A percentile compares a stretch with the other conserved stretches of the same genome.
phyloP scores from a whole-genome alignment of 2,329 filamentous ascomycete genomes.

The Neophaeococcomyces aloes region DNA sequence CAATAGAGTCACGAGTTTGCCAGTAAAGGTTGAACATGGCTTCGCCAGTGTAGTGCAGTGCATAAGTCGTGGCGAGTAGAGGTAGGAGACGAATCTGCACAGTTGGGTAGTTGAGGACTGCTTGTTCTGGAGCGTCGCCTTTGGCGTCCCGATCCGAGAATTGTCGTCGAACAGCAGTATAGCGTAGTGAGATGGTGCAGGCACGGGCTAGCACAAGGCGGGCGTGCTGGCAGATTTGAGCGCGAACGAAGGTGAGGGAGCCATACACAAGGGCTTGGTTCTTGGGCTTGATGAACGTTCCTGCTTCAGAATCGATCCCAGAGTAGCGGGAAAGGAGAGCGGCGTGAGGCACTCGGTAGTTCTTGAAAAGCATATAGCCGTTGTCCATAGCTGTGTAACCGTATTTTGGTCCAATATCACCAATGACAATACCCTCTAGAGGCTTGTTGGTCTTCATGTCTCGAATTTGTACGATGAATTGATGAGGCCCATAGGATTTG shows the following conservation, averaged over 20 bases:
- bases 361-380: constrained; percentile 44
- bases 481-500: constrained; percentile 40
- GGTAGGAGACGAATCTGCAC: constrained; percentile 45
- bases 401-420: constrained; percentile 48
- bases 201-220: constrained; percentile 43
- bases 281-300: constrained; percentile 36
- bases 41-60: constrained; percentile 34
- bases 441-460: constrained; percentile 40
- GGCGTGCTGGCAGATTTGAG: constrained; percentile 35
- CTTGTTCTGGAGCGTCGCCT: constrained; percentile 29
- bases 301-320: constrained; percentile 37
- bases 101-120: constrained; percentile 45
- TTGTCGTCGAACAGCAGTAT: constrained; percentile 40
- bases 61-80: constrained; percentile 44
- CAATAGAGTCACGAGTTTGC: constrained; percentile 36
- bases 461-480: constrained; percentile 44
- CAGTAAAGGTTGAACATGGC: constrained; percentile 43
- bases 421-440: constrained; percentile 39
- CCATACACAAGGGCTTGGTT: constrained; percentile 43
- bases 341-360: constrained; percentile 37
- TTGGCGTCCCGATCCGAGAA: constrained; percentile 40
- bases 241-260: constrained; percentile 39
- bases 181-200: constrained; percentile 43
- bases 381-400: constrained; percentile 45
- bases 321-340: constrained; percentile 42